These are phyloP conservation scores for Prunus davidiana DNA, from an alignment of 306 rosid genomes.

Conservation along the genomic window DNA sequence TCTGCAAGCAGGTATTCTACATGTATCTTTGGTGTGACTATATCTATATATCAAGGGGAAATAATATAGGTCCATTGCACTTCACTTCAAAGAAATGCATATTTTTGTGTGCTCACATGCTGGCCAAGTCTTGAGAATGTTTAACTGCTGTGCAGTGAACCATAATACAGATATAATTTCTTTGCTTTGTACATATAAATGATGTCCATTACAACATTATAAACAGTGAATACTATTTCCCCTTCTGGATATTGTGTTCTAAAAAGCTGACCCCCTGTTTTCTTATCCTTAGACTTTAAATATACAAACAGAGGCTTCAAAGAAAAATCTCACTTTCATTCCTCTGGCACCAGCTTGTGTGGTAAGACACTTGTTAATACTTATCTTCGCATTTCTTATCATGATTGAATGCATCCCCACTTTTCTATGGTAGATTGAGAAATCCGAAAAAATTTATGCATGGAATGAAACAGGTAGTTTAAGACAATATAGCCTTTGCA, in stretches of 20 bases:
- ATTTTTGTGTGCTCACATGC: not conserved
- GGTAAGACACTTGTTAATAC: slow-evolving; percentile 47
- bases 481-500: not conserved
- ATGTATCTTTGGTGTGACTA: not conserved
- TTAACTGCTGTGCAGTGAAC: not conserved
- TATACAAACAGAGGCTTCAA: slow-evolving; percentile 53
- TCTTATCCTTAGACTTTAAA: slow-evolving; percentile 59
- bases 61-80: not conserved
- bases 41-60: not conserved
- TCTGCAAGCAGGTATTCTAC: slow-evolving; percentile 77
- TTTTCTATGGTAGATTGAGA: not conserved
- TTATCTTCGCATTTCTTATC: not conserved
- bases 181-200: not conserved
- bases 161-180: too few relatives aligned
- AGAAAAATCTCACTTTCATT: slow-evolving; percentile 85
- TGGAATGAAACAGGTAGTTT: not conserved
- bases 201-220: not conserved
- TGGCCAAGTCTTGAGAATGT: not conserved
- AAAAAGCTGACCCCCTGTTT: slow-evolving; percentile 29
- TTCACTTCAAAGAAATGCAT: not conserved
- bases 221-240: not conserved
- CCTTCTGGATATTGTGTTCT: not conserved
- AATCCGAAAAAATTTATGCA: not conserved
- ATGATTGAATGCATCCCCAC: not conserved
- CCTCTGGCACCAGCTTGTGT: slow-evolving; percentile 98